Evolutionary conservation across 2,329 filamentous ascomycete species (phyloP).

Genomic region (Helotiales sp.): DNA sequence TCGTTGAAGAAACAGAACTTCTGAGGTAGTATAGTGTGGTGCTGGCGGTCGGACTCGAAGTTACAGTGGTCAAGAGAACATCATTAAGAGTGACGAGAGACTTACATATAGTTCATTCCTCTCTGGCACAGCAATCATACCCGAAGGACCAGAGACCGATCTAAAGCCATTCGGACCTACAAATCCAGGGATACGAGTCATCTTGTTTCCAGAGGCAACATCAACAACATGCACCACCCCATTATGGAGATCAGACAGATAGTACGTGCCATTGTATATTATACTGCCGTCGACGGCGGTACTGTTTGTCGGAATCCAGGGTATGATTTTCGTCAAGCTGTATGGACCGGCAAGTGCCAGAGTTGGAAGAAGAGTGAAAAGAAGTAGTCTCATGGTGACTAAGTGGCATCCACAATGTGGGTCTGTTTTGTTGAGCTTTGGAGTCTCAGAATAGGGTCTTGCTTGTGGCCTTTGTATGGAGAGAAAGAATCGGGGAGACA

Average conservation of each 20-base stretch:
- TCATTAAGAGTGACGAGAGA: too few relatives aligned
- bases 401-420: not conserved
- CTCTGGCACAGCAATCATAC: conserved; percentile 9
- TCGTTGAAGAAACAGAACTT: too few relatives aligned
- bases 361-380: not conserved
- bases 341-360: not conserved
- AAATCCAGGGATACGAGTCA: conserved; percentile 7
- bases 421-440: too few relatives aligned
- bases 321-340: not conserved
- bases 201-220: conserved; percentile 5
- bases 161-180: not conserved
- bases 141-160: conserved; percentile 9
- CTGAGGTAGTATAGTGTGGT: too few relatives aligned
- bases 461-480: too few relatives aligned
- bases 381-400: not conserved
- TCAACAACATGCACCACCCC: conserved; percentile 9
- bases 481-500: too few relatives aligned
- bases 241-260: conserved; percentile 10
- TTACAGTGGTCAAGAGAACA: too few relatives aligned
- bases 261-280: conserved; percentile 11
- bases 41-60: too few relatives aligned
- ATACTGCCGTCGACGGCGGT: not conserved
- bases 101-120: conserved; percentile 17
- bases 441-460: too few relatives aligned
- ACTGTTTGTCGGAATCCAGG: not conserved